Percentiles rank a stretch among this genome's conserved stretches.
These are phyloP conservation scores for Plectosphaerella cucumerina DNA, from an alignment of 2,329 filamentous ascomycete species.

Conservation along the genomic window DNA sequence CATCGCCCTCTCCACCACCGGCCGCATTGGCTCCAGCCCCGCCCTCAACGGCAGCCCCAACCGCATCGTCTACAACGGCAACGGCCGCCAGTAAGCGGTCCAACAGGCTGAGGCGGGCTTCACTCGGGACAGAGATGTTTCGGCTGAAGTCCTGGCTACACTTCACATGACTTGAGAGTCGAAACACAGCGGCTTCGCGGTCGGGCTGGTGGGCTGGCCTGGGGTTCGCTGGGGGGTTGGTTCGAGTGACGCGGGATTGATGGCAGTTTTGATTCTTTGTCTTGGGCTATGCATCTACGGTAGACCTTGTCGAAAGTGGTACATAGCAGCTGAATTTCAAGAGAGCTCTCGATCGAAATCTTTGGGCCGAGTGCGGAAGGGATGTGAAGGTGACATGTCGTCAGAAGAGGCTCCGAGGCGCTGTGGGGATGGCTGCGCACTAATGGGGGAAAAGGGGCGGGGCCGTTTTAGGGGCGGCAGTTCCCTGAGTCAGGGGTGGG, in stretches of 20 bases:
- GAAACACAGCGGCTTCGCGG: background rate
- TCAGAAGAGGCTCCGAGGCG: no score
- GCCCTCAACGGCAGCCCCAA: slow-evolving; percentile 34
- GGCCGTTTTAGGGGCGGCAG: no score
- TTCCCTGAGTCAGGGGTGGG: background rate
- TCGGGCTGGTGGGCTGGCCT: background rate
- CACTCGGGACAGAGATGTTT: background rate
- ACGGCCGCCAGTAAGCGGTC: slow-evolving; percentile 2
- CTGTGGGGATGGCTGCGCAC: no score
- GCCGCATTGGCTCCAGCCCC: slow-evolving; percentile 26
- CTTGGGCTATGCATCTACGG: background rate
- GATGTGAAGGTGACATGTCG: no score
- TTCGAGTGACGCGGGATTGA: background rate
- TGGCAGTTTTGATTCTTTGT: background rate
- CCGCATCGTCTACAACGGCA: slow-evolving; percentile 43
- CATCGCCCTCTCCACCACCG: slow-evolving; percentile 33
- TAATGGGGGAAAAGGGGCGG: no score
- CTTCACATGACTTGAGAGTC: background rate
- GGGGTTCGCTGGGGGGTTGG: background rate
- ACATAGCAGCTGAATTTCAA: background rate
- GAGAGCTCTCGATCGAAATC: background rate
- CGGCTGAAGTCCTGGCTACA: no score
- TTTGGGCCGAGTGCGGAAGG: background rate
- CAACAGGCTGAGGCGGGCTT: background rate
- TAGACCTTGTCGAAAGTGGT: background rate